Evolutionary conservation across 2,329 filamentous ascomycete genomes (phyloP).

Genomic region (Penicillium crustosum): DNA sequence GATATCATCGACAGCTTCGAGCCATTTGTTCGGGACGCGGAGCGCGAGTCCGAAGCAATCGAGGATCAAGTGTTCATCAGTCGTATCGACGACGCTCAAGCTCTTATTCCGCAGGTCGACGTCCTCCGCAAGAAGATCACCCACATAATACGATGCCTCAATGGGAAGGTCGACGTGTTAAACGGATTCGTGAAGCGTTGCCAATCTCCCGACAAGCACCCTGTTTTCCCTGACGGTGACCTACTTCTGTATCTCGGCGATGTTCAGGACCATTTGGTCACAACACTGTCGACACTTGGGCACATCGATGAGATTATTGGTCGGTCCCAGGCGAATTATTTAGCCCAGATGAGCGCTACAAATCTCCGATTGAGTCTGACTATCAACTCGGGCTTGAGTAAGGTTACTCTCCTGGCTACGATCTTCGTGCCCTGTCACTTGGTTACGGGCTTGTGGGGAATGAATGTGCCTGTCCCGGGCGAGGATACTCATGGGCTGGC

Average conservation of each 20-base stretch:
- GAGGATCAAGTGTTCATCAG: conserved; percentile 94
- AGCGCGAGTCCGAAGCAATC: conserved; percentile 82
- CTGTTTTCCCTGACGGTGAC: conserved; percentile 88
- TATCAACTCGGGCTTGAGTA: conserved; percentile 83
- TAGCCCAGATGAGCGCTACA: conserved; percentile 88
- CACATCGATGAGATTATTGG: conserved; percentile 97
- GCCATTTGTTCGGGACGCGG: conserved; percentile 78
- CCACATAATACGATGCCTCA: conserved; percentile 81
- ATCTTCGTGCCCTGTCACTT: conserved; percentile 92
- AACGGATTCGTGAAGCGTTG: conserved; percentile 96
- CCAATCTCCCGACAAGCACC: conserved; percentile 76
- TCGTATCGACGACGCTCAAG: conserved; percentile 80
- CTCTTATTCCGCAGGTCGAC: conserved; percentile 81
- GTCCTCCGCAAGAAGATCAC: conserved; percentile 89
- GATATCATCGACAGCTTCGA: conserved; percentile 95
- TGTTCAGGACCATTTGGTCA: conserved; percentile 97
- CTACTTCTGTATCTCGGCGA: conserved; percentile 94
- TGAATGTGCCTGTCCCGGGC: conserved; percentile 52
- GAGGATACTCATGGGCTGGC: conserved; percentile 32
- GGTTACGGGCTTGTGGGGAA: conserved; percentile 62
- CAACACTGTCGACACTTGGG: conserved; percentile 88
- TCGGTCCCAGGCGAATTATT: conserved; percentile 87
- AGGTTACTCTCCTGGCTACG: conserved; percentile 89
- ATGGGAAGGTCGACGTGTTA: conserved; percentile 93
- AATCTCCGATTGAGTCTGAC: conserved; percentile 81